Evolutionary conservation across 2,329 filamentous ascomycete genomes (phyloP).

Genomic region (Exophiala aquamarina): DNA sequence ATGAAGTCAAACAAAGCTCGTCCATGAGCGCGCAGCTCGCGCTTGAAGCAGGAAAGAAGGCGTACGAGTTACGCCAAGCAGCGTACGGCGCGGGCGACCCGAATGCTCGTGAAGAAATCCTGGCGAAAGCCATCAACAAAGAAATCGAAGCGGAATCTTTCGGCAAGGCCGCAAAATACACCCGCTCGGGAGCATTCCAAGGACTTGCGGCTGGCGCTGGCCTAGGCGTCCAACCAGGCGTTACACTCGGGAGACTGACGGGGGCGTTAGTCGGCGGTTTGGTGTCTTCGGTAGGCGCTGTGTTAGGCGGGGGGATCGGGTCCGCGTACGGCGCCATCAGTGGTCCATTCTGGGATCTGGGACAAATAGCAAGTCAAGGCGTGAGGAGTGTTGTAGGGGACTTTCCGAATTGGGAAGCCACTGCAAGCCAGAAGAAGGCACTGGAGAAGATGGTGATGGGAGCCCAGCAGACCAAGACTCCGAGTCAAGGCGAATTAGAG

Average conservation of each 20-base stretch:
- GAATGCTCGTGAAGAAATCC: conserved; percentile 38
- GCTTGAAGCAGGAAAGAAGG: conserved; percentile 38
- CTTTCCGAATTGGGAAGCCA: conserved; percentile 18
- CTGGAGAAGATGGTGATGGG: conserved; percentile 19
- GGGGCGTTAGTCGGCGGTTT: conserved; percentile 17
- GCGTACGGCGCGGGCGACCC: conserved; percentile 40
- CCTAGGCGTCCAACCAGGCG: conserved; percentile 30
- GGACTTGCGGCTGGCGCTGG: conserved; percentile 40
- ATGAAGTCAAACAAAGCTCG: conserved; percentile 40
- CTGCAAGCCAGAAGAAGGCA: conserved; percentile 16
- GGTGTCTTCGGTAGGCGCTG: conserved; percentile 11
- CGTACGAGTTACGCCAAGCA: conserved; percentile 40
- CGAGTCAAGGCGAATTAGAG: conserved; percentile 13
- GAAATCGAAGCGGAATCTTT: conserved; percentile 43
- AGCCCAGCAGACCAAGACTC: conserved; percentile 14
- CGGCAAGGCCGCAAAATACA: conserved; percentile 42
- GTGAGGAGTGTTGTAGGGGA: conserved; percentile 17
- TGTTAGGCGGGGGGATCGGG: conserved; percentile 15
- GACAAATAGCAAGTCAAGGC: conserved; percentile 17
- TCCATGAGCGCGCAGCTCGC: conserved; percentile 39
- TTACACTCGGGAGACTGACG: conserved; percentile 14
- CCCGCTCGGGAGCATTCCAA: conserved; percentile 39
- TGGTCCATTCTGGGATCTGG: conserved; percentile 20
- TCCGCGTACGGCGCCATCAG: conserved; percentile 17
- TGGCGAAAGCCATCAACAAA: conserved; percentile 41